A percentile compares a stretch with the other conserved stretches of the same genome.
Evolutionary conservation across 257 asterid genomes (phyloP).

Genomic region (Solanum neorickii): DNA sequence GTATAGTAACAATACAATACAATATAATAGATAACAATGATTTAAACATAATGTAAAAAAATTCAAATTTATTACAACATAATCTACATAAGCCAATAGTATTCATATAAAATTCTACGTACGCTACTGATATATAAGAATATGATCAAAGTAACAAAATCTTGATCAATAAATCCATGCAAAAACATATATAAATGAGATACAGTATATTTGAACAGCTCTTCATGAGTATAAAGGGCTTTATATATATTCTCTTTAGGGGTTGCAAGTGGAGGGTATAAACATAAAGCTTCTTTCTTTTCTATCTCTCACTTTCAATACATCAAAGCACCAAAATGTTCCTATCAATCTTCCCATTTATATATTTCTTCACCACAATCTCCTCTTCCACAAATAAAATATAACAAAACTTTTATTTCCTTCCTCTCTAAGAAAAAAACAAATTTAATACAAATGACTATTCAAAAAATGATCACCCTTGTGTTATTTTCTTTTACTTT

Average conservation of each 20-base stretch:
- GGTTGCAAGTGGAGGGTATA: constrained; percentile 35
- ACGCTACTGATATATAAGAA: background rate
- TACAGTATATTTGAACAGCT: constrained; percentile 7
- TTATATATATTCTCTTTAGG: constrained; percentile 6
- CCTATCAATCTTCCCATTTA: constrained; percentile 36
- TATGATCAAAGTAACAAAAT: constrained; percentile 11
- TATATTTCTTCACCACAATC: constrained; percentile 36
- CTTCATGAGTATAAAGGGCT: constrained; percentile 7
- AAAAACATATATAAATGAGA: constrained; percentile 9
- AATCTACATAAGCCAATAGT: background rate
- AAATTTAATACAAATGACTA: constrained; percentile 20
- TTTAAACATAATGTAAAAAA: accelerated
- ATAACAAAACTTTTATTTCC: background rate
- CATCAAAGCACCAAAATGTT: constrained; percentile 23
- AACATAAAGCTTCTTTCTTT: constrained; percentile 49
- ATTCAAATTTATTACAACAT: no score
- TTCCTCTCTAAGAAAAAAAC: background rate
- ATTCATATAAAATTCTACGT: background rate
- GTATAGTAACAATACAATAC: no score
- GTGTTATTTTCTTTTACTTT: constrained; percentile 10
- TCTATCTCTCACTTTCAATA: constrained; percentile 14
- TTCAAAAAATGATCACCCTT: constrained; percentile 8
- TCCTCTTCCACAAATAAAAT: constrained; percentile 17
- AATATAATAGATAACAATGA: no score
- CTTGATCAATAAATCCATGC: constrained; percentile 5